Percentiles rank a stretch among this genome's conserved stretches.
Evolutionary conservation across 345 rosid species (phyloP).

Genomic region (Stellera chamaejasme): DNA sequence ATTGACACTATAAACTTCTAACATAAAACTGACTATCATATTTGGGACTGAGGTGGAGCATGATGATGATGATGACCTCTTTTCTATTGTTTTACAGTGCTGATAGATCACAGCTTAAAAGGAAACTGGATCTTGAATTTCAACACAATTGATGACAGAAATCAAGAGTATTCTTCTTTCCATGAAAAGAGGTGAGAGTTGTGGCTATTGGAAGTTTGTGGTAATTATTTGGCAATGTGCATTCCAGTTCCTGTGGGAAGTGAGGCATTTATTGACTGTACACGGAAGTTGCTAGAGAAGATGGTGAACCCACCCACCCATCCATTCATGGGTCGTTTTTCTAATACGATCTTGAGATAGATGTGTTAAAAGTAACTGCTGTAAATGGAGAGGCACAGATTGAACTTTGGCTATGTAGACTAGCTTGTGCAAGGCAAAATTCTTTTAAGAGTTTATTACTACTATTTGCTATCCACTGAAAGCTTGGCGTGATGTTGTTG

Average conservation of each 20-base stretch:
- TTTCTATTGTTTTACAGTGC: conserved; percentile 47
- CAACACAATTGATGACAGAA: conserved; percentile 40
- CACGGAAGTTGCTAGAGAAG: conserved; percentile 4
- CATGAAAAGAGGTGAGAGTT: conserved; percentile 7
- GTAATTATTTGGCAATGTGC: conserved; percentile 11
- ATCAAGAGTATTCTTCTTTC: neutral
- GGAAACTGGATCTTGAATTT: conserved; percentile 93
- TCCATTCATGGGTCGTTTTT: neutral
- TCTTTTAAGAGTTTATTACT: conserved; percentile 3
- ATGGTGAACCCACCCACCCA: conserved; percentile 6
- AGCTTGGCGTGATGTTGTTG: too few species aligned
- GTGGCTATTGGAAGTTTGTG: conserved; percentile 10
- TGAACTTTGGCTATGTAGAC: conserved; percentile 9
- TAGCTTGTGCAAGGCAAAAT: conserved; percentile 6
- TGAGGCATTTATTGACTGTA: neutral
- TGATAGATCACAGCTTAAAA: conserved; percentile 80
- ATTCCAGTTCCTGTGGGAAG: conserved; percentile 4
- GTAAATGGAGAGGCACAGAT: conserved; percentile 4
- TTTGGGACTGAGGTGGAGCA: too few species aligned
- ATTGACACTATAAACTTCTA: too few species aligned
- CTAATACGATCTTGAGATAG: conserved; percentile 8
- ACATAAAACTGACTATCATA: too few species aligned
- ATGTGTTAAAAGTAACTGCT: conserved; percentile 3
- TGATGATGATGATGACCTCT: conserved; percentile 1
- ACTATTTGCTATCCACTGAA: too few species aligned